phyloP scores from a whole-genome alignment of 305 asterid genomes.

The Petunia hybrid region DNA sequence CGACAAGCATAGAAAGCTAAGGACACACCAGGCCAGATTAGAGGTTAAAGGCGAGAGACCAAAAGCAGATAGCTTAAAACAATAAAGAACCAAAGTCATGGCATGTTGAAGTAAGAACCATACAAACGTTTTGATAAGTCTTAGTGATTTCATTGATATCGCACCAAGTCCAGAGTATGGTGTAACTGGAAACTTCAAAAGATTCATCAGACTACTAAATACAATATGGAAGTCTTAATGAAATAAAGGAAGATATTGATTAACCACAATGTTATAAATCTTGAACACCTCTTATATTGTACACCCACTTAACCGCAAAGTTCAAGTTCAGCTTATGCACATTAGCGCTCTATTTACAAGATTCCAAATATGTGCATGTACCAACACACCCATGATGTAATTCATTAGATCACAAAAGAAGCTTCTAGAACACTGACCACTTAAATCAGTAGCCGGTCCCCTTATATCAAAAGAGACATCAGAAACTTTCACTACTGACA shows the following conservation, averaged over 20 bases:
- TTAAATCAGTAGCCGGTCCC: background rate
- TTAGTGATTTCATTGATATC: background rate
- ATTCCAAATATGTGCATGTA: background rate
- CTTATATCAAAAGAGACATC: background rate
- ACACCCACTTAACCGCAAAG: background rate
- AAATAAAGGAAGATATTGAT: background rate
- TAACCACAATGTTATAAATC: background rate
- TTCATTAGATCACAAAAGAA: background rate
- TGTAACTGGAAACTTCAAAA: background rate
- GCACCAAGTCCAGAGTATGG: background rate
- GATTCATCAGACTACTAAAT: background rate
- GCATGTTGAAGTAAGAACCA: slow-evolving; percentile 13
- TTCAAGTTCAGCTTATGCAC: background rate
- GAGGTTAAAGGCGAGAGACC: background rate
- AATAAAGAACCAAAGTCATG: background rate
- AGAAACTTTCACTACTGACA: background rate
- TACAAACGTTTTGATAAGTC: slow-evolving; percentile 5
- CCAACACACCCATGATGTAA: background rate
- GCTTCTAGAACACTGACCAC: background rate
- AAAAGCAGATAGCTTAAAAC: background rate
- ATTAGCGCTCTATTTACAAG: background rate
- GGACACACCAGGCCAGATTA: background rate
- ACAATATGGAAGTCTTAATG: background rate
- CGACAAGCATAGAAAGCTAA: background rate
- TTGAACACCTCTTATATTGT: background rate